Evolutionary conservation across 2,329 filamentous ascomycete genomes (phyloP), one percentile per base, ranked within the genome.

Genomic region (Sporothrix curviconia): DNA sequence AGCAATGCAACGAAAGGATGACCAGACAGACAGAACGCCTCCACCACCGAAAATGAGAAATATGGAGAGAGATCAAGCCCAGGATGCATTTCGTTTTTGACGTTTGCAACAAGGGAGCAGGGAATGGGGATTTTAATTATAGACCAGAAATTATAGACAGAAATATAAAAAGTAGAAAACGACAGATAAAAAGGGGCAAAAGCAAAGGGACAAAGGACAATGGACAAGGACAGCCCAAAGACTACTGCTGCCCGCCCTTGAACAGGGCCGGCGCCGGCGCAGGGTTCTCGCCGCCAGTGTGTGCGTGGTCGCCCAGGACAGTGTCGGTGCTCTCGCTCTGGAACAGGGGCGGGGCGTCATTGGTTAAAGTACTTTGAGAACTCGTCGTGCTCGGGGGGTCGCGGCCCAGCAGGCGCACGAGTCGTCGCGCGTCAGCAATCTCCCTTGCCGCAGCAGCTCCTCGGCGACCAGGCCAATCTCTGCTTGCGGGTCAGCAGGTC

Each of bases 331-430:
- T 69, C 68, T 76, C 74, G 40, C 70, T 68, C 22, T 76, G 76
- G 60, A 79, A 77, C 39, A 81, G 81, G 32, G 82, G 78, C 56
- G 85, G 47, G 83, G 15, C 78, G 50, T 74, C 76, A 59, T 80
- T 81, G n/a, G 64, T 85, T 81, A 71, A 99, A 99, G 77, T 95
- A 99, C 78, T 96, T 96, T 67, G 86, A 79, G 73, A 99, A 97
- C 67, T 97, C 92, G 66, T 89, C 86, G 60, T 83, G 80, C 66
- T 97, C 92, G 40, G 87, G 86, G 66, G 90, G 90, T 63, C 94
- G 77, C 47, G 86, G 22, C 94, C 94, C 25, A 99, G 78, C 57
- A 99, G 76, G 28, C 94, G 80, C 52, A 97, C 84, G 82, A 97
- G 72, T 99, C 94, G 66, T 99, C 94, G 58, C 94, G 82, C 34